phyloP scores from a whole-genome alignment of 331 rosid genomes.

The Malus hybrid region DNA sequence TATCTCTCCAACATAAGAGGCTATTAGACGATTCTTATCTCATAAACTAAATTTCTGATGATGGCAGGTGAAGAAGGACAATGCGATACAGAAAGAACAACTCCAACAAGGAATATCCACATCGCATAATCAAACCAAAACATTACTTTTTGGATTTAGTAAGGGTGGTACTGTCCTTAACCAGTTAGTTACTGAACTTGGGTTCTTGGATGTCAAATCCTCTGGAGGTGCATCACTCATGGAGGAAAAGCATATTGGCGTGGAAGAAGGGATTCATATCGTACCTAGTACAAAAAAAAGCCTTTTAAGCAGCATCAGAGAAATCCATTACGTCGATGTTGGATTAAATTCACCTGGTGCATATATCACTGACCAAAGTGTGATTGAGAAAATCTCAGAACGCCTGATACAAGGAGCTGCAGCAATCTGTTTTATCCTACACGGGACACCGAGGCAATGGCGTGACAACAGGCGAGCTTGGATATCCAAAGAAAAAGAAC shows the following conservation, averaged over 20 bases:
- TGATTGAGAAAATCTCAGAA: conserved; percentile 42
- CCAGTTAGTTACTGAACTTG: conserved; percentile 74
- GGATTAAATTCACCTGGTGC: conserved; percentile 77
- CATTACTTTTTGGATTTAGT: conserved; percentile 76
- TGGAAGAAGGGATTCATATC: conserved; percentile 19
- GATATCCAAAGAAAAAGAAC: conserved; percentile 61
- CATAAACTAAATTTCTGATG: no score
- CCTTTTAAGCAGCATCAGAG: conserved; percentile 53
- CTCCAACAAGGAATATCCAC: conserved; percentile 4
- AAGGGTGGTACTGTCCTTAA: conserved; percentile 86
- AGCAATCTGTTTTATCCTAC: conserved; percentile 51
- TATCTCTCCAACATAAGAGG: no score
- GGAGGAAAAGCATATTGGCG: conserved; percentile 14
- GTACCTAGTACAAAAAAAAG: conserved; percentile 41
- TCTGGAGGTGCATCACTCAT: neutral
- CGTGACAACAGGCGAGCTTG: conserved; percentile 47
- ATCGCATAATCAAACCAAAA: conserved; percentile 30
- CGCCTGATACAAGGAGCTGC: conserved; percentile 28
- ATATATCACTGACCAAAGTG: conserved; percentile 43
- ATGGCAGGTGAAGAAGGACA: conserved; percentile 38
- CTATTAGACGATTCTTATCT: no score
- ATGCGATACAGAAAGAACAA: conserved; percentile 19
- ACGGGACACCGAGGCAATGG: conserved; percentile 95
- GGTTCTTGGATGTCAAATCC: conserved; percentile 29
- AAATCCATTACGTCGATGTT: conserved; percentile 85